Conservation (phyloP, 345 rosid species). For the Carallia pectinifolia region DNA sequence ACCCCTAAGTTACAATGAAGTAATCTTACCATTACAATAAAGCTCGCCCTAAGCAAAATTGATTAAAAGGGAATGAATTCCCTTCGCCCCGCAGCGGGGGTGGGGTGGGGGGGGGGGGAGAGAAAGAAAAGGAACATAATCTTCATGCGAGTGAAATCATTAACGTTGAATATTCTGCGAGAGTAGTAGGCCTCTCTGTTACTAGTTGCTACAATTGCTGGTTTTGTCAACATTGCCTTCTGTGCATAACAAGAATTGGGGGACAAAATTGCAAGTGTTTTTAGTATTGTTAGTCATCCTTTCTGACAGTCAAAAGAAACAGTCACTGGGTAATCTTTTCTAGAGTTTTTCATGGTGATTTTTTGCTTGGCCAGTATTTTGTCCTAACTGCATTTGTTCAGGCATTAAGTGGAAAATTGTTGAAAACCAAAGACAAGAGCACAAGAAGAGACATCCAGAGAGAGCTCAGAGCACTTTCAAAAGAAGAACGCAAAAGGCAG, state of each 20-base stretch:
- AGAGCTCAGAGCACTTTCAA: slow-evolving; percentile 79
- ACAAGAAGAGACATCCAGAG: slow-evolving; percentile 81
- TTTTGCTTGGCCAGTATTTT: slow-evolving; percentile 4
- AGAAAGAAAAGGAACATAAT: no score
- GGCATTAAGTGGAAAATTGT: slow-evolving; percentile 75
- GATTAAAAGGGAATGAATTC: no score
- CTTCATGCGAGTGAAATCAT: no score
- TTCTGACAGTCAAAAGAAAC: neutral
- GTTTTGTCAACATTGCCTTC: neutral
- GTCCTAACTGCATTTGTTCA: slow-evolving; percentile 23
- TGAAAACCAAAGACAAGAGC: slow-evolving; percentile 77
- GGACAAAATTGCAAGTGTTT: no score
- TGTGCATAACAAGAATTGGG: no score
- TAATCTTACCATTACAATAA: no score
- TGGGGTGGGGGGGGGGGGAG: no score
- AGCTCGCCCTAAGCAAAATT: no score
- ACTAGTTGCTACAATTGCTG: neutral
- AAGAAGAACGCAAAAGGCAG: slow-evolving; percentile 95
- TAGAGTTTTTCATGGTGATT: slow-evolving; percentile 3
- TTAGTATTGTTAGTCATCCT: slow-evolving; percentile 1
- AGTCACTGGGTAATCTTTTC: neutral
- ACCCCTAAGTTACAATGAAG: no score
- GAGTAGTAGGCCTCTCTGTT: no score
- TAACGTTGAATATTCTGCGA: no score
- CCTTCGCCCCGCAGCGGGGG: no score